Evolutionary conservation across 495 filamentous ascomycete genomes (phyloP).

Genomic region (Halenospora varia): DNA sequence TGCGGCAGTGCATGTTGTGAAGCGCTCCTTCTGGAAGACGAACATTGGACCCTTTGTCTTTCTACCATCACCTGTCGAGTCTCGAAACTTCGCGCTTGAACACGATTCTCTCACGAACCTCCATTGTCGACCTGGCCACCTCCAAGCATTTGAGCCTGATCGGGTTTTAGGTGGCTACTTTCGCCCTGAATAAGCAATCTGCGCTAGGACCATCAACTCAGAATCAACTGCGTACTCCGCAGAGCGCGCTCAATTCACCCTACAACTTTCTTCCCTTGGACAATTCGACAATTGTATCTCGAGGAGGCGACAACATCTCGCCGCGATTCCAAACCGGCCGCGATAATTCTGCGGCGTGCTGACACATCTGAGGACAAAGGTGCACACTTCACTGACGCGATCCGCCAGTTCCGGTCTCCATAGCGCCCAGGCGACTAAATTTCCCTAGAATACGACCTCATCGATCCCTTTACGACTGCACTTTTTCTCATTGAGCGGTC

Average conservation of each 20-base stretch:
- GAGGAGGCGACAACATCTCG: neutral
- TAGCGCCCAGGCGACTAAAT: neutral
- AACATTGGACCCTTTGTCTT: neutral
- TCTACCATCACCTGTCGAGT: neutral
- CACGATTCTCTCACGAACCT: neutral
- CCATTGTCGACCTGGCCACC: neutral
- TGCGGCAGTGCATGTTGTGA: neutral
- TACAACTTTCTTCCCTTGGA: neutral
- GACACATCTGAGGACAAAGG: neutral
- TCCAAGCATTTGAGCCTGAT: neutral
- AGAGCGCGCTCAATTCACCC: neutral
- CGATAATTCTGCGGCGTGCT: neutral
- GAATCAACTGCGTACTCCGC: neutral
- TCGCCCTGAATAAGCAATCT: neutral
- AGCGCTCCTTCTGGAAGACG: neutral
- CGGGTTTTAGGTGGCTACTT: neutral
- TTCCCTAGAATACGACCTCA: neutral
- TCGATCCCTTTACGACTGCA: neutral
- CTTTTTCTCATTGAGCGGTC: neutral
- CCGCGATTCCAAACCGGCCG: neutral
- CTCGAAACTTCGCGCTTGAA: neutral
- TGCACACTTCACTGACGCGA: constrained; percentile 1
- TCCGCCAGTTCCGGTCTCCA: constrained; percentile 15
- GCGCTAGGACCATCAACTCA: neutral
- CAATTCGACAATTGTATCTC: neutral